A percentile compares a stretch with the other conserved stretches of the same genome.
Evolutionary conservation across 78 protist genomes (phyloP).

Genomic region (Protostelium mycophagum): DNA sequence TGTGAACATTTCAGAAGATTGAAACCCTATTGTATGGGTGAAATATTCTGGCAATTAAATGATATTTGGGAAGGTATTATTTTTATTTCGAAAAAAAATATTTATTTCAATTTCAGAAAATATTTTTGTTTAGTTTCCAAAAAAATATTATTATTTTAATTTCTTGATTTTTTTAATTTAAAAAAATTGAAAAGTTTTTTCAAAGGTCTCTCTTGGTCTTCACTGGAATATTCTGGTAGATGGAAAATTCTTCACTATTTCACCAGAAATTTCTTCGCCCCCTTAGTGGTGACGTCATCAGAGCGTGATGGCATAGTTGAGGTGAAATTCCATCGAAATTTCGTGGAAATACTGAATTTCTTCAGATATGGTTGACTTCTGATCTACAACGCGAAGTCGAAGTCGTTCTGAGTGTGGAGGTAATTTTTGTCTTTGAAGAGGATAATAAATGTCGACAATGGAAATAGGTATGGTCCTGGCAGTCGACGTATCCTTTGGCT

Average conservation of each 20-base stretch:
- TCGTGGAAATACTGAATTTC: too few relatives aligned
- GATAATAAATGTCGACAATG: background rate
- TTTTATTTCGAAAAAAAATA: too few relatives aligned
- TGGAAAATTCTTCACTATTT: constrained; percentile 75
- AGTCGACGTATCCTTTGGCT: background rate
- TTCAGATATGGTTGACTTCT: background rate
- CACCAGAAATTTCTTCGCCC: constrained; percentile 35
- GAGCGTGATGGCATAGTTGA: background rate
- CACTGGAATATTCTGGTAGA: constrained; percentile 60
- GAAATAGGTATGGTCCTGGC: background rate
- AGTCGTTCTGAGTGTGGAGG: too few relatives aligned
- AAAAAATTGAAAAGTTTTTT: too few relatives aligned
- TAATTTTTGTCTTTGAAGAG: background rate
- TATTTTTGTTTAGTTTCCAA: too few relatives aligned
- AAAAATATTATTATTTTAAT: too few relatives aligned
- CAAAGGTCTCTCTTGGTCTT: constrained; percentile 68
- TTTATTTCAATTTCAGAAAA: too few relatives aligned
- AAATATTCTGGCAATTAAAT: constrained; percentile 80
- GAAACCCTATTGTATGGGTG: constrained; percentile 73
- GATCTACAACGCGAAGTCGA: too few relatives aligned
- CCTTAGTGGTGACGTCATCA: constrained; percentile 21
- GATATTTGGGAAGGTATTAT: constrained; percentile 69
- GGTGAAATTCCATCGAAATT: too few relatives aligned
- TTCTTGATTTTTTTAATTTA: too few relatives aligned
- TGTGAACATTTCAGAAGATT: constrained; percentile 69